Evolutionary conservation across 805 yeast genomes (phyloP), one percentile per base, ranked within the genome.

Genomic region (Candida oleophila): DNA sequence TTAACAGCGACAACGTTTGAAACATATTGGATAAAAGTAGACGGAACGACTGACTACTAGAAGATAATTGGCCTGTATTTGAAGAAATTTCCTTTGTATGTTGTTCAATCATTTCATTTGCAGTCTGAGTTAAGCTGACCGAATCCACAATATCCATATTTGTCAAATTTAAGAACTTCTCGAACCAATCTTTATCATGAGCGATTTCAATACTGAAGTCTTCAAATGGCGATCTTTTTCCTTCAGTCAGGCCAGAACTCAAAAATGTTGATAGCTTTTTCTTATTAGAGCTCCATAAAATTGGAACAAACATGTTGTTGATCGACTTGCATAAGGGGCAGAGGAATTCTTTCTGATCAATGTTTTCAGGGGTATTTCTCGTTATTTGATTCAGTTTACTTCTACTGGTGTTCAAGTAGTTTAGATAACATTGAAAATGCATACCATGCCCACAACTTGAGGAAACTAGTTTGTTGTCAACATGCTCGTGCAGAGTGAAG

Each of bases 391-490:
- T 80, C 54, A 78, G 81, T 14, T 84, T 75, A 4, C 74, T 65
- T 43, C 79, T 69, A 38, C 77, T 73, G n/a, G 83, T 77, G 28
- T 73, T 70, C 57, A 85, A 63, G 57, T 82, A 87, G 48, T 82
- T 81, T 44, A 80, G 64, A 56, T 84, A 85, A 60, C 99, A 92
- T 15, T 79, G 73, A 50, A 78, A 81, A 63, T 92, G 99, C 83
- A 92, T 85, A 1, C 96, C 95, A 65, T 92, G 99, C 1, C 97
- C 96, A 69, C 99, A 92, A 43, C 96, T 85, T 49, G 82, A 78
- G 2, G 85, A 72, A 1, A 86, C 76, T 5, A 77, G 61, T 47
- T 74, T 72, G 41, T 68, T 68, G 36, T 78, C 73, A 36, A 67
- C 65, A 38, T 59, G 60, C 18, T 62, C 62, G 16, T 60, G 64